Evolutionary conservation across 805 yeast genomes (phyloP), one percentile per base, ranked within the genome.

Genomic region (Spathaspora arborariae): DNA sequence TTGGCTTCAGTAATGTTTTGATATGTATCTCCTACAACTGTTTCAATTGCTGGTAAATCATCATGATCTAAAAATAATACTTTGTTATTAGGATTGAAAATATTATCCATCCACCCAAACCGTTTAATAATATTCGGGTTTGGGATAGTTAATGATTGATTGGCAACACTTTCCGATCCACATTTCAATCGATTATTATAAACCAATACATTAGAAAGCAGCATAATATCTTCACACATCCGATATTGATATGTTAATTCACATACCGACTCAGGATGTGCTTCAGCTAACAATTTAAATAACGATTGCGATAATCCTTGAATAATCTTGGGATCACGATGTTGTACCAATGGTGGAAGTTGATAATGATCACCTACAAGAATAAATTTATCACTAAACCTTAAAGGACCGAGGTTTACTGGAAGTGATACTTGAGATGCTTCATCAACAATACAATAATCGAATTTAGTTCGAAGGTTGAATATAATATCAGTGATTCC

Each of bases 311-410:
- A 86, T 8, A 94, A 66, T 0, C 90, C 91, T 19, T 57, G 48
- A 45, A 74, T 74, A 0, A 97, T 96, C 16, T 75, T 77, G 0
- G 82, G 77, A 55, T 81, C 81, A 0, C 64, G 64, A 45, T 70
- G 67, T 20, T 78, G 74, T 1, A 94, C 90, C 43, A 94, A 70
- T 0, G 99, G 99, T 2, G 97, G 95, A 20, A 94, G 70, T 63
- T 94, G 99, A 53, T 78, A 81, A 62, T 94, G 98, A 61, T 94
- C 99, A 8, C 99, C 99, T n/a, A 94, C 97, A 50, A 94, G 74
- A 1, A 94, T 76, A 60, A 92, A 94, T 62, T 79, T 86, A 39
- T 85, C 84, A 27, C 90, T 84, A 52, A 78, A 79, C 26, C 90
- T 65, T 41, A 94, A 63, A 0, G 99, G 98, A 0, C 98, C 99